A percentile compares a stretch with the other conserved stretches of the same genome.
These are phyloP conservation scores for Schizothecium vesticola DNA, from an alignment of 495 filamentous ascomycete species.

Conservation along the genomic window DNA sequence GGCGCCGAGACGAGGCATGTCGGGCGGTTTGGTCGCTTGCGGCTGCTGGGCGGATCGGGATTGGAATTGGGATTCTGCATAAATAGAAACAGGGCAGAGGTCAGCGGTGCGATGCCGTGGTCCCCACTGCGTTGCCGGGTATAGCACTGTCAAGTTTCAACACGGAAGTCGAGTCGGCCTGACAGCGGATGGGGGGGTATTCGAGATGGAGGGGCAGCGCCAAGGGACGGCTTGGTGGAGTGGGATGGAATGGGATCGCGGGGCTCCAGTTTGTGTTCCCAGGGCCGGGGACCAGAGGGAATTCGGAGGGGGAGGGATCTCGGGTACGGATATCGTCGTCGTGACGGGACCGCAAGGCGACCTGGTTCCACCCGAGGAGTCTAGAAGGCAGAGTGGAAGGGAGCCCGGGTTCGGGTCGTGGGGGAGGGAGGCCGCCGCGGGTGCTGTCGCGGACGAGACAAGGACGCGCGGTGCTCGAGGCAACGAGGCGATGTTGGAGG, in stretches of 20 bases:
- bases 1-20: conserved; percentile 59
- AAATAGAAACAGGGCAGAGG: conserved; percentile 21
- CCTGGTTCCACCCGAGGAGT: not conserved
- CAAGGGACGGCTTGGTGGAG: not conserved
- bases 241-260: not conserved
- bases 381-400: not conserved
- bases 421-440: not conserved
- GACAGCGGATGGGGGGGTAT: not conserved
- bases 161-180: not conserved
- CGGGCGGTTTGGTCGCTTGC: conserved; percentile 37
- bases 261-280: not conserved
- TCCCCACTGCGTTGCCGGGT: not conserved
- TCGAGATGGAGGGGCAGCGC: not conserved
- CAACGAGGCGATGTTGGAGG: not conserved
- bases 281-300: not conserved
- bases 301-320: not conserved
- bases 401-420: not conserved
- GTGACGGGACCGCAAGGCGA: not conserved
- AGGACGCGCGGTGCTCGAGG: not conserved
- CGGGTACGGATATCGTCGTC: not conserved
- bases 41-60: conserved; percentile 6
- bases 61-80: conserved; percentile 29
- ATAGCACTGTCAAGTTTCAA: not conserved
- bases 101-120: not conserved
- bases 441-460: not conserved